Evolutionary conservation across 176 grass and related monocot genomes (phyloP).

Genomic region (Bothriochloa decipiens): DNA sequence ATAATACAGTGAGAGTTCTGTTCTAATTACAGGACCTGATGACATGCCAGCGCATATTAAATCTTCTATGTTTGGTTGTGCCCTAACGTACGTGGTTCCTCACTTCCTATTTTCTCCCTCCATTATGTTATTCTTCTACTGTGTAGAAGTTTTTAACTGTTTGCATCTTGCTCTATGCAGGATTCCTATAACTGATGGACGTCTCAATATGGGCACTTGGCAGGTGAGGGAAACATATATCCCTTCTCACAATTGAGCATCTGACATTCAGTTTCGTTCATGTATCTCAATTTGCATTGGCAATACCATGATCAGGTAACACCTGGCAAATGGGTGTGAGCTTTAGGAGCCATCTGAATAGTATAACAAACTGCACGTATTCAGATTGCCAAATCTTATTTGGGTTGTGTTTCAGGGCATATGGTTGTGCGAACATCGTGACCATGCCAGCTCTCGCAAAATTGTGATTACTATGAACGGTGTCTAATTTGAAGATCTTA

Average conservation of each 20-base stretch:
- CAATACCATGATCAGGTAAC: not conserved
- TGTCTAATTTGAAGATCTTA: slow-evolving; percentile 36
- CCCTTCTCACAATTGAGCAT: slow-evolving; percentile 7
- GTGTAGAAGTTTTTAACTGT: slow-evolving; percentile 22
- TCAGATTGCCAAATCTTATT: slow-evolving; percentile 2
- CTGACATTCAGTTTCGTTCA: slow-evolving; percentile 15
- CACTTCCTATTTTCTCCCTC: not conserved
- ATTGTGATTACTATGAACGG: slow-evolving; percentile 90
- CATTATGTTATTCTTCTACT: slow-evolving; percentile 9
- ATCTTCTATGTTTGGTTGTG: slow-evolving; percentile 98
- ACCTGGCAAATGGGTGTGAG: not conserved
- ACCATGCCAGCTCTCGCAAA: slow-evolving; percentile 77
- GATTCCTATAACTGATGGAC: slow-evolving; percentile 91
- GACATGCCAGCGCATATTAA: slow-evolving; percentile 99
- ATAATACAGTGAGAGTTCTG: slow-evolving; percentile 25
- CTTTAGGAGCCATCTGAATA: slow-evolving; percentile 8
- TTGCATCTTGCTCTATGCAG: slow-evolving; percentile 43
- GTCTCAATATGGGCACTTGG: slow-evolving; percentile 96
- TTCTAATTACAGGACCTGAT: slow-evolving; percentile 82
- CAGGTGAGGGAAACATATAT: slow-evolving; percentile 57
- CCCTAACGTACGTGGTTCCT: slow-evolving; percentile 67
- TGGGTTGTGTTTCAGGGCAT: slow-evolving; percentile 57
- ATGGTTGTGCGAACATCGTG: slow-evolving; percentile 91
- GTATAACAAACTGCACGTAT: not conserved
- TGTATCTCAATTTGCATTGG: not conserved